Evolutionary conservation across 2,329 filamentous ascomycete genomes (phyloP).

Genomic region (Fusarium chaquense): DNA sequence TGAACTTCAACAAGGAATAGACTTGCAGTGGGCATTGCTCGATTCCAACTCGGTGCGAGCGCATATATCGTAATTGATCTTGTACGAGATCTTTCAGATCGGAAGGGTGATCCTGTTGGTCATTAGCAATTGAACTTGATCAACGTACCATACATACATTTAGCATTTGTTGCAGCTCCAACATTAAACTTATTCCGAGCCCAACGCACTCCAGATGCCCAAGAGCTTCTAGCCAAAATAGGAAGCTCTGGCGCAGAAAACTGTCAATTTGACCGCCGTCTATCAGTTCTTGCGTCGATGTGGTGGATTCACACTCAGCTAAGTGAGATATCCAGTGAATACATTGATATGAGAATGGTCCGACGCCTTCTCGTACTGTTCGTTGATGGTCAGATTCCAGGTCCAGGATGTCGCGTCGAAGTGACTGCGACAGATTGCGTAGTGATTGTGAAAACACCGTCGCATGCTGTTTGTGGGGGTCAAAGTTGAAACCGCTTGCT

Average conservation of each 20-base stretch:
- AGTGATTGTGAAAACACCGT: neutral
- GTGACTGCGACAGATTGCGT: neutral
- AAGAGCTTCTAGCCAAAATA: neutral
- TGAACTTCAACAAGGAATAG: neutral
- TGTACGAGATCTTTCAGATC: neutral
- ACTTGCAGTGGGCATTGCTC: neutral
- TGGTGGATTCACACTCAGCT: neutral
- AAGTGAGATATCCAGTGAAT: neutral
- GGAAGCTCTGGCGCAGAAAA: neutral
- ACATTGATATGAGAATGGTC: neutral
- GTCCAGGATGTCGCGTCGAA: neutral
- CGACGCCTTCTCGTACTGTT: no score
- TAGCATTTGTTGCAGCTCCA: neutral
- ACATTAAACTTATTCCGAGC: neutral
- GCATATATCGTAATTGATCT: neutral
- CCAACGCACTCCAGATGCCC: accelerated
- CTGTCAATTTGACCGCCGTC: neutral
- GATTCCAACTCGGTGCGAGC: neutral
- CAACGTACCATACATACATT: neutral
- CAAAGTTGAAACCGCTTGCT: neutral
- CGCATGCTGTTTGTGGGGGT: no score
- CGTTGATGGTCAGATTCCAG: no score
- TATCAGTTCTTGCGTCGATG: neutral
- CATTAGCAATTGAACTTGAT: neutral
- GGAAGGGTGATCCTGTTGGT: neutral